These are phyloP conservation scores for Claviceps sp. DNA, from an alignment of 2,329 filamentous ascomycete species.

Conservation along the genomic window DNA sequence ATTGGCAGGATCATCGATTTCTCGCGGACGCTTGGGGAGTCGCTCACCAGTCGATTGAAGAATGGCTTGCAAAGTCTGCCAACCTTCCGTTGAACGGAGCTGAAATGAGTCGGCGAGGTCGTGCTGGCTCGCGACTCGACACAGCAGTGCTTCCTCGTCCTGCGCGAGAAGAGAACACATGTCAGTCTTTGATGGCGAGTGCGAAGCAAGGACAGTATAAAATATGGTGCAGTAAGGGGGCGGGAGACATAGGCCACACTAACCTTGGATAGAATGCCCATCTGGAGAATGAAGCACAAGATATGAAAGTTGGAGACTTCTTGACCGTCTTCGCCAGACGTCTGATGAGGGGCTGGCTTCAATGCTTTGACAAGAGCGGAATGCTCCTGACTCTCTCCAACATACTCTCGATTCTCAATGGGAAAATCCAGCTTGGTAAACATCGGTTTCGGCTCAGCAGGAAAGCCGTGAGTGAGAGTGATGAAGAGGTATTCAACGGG, in stretches of 20 bases:
- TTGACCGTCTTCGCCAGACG: conserved; percentile 46
- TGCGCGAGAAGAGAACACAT: conserved; percentile 22
- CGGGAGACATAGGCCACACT: conserved; percentile 12
- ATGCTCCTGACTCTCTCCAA: conserved; percentile 77
- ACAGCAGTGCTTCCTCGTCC: conserved; percentile 82
- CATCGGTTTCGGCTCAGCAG: conserved; percentile 60
- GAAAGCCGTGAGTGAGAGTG: conserved; percentile 93
- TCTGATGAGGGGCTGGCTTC: conserved; percentile 44
- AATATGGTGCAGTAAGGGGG: neutral
- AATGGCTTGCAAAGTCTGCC: conserved; percentile 87
- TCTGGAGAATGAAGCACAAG: conserved; percentile 69
- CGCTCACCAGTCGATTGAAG: conserved; percentile 96
- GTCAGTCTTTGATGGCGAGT: neutral
- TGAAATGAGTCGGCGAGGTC: conserved; percentile 71
- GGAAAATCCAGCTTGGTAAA: conserved; percentile 69
- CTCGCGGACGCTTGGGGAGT: conserved; percentile 59
- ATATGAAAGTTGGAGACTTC: conserved; percentile 88
- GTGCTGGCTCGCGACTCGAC: conserved; percentile 68
- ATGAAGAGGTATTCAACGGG: conserved; percentile 94
- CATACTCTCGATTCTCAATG: conserved; percentile 78
- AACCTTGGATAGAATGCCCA: conserved; percentile 79
- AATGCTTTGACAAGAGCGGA: conserved; percentile 55
- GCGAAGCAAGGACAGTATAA: neutral
- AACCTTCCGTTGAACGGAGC: conserved; percentile 75
- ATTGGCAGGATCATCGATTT: conserved; percentile 21